Conservation (phyloP, 2,329 filamentous ascomycete genomes). For the Sarocladiaceae sp. region DNA sequence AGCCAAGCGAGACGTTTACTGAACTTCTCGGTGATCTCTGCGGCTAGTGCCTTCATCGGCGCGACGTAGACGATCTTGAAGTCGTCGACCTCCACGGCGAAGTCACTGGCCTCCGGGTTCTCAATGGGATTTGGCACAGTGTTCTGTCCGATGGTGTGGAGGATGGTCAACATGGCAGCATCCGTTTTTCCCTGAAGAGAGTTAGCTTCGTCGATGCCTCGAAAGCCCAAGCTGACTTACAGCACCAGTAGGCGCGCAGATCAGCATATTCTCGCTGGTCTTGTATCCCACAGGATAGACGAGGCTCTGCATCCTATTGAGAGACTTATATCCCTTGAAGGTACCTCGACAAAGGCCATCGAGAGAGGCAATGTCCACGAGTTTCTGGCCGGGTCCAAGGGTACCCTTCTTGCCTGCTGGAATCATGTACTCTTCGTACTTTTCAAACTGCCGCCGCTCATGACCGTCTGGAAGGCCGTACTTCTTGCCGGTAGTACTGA, state of each 20-base stretch:
- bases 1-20: conserved; percentile 90
- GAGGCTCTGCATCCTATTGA: conserved; percentile 97
- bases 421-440: conserved; percentile 85
- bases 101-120: conserved; percentile 65
- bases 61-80: conserved; percentile 99
- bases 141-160: conserved; percentile 86
- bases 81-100: conserved; percentile 74
- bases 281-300: conserved; percentile 93
- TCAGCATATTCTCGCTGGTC: conserved; percentile 97
- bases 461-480: conserved; percentile 77
- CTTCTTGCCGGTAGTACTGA: conserved; percentile 72
- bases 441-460: conserved; percentile 60
- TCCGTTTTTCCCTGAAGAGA: conserved; percentile 77
- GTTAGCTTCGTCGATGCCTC: conserved; percentile 12
- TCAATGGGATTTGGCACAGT: conserved; percentile 73
- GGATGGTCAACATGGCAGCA: conserved; percentile 91
- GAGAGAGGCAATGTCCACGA: conserved; percentile 74
- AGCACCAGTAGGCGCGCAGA: conserved; percentile 94
- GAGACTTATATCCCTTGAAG: conserved; percentile 85
- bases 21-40: conserved; percentile 92
- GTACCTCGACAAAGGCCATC: conserved; percentile 87
- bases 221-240: conserved; percentile 33
- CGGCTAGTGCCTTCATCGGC: conserved; percentile 96
- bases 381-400: conserved; percentile 63
- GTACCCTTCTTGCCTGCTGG: conserved; percentile 76